Base-by-base conservation (phyloP, 768 basidiomycete species). In the Russula lepida region DNA sequence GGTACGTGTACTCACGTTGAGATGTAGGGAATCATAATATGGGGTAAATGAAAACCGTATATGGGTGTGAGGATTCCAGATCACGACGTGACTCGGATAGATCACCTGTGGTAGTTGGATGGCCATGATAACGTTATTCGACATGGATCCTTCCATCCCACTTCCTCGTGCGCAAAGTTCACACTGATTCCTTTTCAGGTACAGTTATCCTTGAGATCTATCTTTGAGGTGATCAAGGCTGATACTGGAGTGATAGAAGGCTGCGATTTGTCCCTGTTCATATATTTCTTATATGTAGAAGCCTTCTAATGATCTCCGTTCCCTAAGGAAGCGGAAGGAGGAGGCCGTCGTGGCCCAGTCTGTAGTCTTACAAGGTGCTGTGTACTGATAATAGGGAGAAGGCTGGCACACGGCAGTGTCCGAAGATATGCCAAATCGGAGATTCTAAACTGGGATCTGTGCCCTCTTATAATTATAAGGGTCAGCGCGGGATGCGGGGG, bases 21-120 rank as follows among this genome's bases (percentile, higher is more conserved):
- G 8, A 17, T 48, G n/a, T 50, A 19, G 9, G 35, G 32, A 3
- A 39, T 9, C 19, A 25, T 21, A 41, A 3, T 5, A 46, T 46
- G 35, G 48, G 56, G 35, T 28, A 39, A 21, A 39, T 28, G 27
- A 27, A 13, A 19, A 2, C 46, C 27, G 15, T 25, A 21, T 19
- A 37, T 9, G 19, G 47, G 12, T 17, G 17, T 8, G 27, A 25
- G 30, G 13, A 15, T 35, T 35, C 13, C 35, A 35, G 35, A 48
- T 55, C 33, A 33, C 32, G 0, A n/a, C n/a, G n/a, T n/a, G n/a
- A 5, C 19, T 37, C 21, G 4, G 19, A 56, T n/a, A 47, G 28
- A 27, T 57, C 44, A 58, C 33, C 56, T 58, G 56, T 28, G 32
- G 49, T 58, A 51, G 37, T 58, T 32, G 57, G 57, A 17, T 27